Percentiles rank a stretch among this genome's conserved stretches.
Evolutionary conservation across 2,329 filamentous ascomycete genomes (phyloP).

Genomic region (Trichoderma gracile): DNA sequence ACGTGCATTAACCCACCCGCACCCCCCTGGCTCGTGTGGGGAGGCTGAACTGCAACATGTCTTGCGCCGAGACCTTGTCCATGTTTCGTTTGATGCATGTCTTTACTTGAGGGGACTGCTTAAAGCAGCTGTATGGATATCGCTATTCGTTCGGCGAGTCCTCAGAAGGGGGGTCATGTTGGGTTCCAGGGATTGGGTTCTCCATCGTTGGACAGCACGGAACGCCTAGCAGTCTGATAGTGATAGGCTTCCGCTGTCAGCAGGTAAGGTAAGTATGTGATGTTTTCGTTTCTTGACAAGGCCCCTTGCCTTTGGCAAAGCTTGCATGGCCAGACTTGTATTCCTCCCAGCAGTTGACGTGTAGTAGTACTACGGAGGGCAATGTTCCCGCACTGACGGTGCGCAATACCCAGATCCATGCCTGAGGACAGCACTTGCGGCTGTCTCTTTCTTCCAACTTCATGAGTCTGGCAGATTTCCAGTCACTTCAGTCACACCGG

Average conservation of each 20-base stretch:
- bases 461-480: not conserved
- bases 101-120: not conserved
- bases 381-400: not conserved
- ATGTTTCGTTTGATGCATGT: conserved; percentile 1
- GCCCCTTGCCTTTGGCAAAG: not conserved
- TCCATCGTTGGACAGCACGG: not conserved
- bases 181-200: not conserved
- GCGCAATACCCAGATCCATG: not conserved
- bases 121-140: not conserved
- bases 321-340: not conserved
- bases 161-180: not conserved
- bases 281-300: not conserved
- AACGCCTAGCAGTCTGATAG: not conserved
- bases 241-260: not conserved
- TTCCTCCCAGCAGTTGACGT: too few relatives aligned
- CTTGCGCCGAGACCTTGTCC: not conserved
- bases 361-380: too few relatives aligned
- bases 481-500: not conserved
- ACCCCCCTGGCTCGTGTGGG: conserved; percentile 22
- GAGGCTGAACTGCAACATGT: conserved; percentile 16
- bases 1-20: conserved; percentile 18
- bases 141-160: not conserved
- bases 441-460: not conserved
- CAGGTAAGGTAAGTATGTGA: too few relatives aligned
- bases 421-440: not conserved